A percentile compares a stretch with the other conserved stretches of the same genome.
These are phyloP conservation scores for Bacidia rubella DNA, from an alignment of 495 filamentous ascomycete genomes.

Conservation along the genomic window DNA sequence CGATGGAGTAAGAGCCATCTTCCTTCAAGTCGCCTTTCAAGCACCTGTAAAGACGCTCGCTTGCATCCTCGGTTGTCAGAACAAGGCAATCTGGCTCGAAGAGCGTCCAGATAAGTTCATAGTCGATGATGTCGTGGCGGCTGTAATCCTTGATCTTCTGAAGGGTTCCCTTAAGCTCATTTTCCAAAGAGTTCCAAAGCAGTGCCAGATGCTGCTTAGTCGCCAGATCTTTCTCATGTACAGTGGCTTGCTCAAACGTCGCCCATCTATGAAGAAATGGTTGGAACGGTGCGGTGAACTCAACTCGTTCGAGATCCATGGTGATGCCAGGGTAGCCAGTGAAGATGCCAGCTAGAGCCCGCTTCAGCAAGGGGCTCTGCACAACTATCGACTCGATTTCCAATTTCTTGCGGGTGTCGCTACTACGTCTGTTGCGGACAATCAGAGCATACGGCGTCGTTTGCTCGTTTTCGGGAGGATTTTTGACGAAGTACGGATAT, in stretches of 20 bases:
- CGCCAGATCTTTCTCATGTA: slow-evolving; percentile 31
- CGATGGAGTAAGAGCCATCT: slow-evolving; percentile 19
- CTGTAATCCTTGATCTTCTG: slow-evolving; percentile 40
- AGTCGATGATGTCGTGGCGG: slow-evolving; percentile 42
- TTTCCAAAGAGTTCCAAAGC: slow-evolving; percentile 39
- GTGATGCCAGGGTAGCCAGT: slow-evolving; percentile 49
- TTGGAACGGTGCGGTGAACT: slow-evolving; percentile 44
- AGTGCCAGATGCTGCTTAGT: slow-evolving; percentile 42
- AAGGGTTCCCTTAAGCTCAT: slow-evolving; percentile 43
- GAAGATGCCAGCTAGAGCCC: slow-evolving; percentile 39
- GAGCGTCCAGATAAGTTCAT: slow-evolving; percentile 39
- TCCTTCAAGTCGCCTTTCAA: slow-evolving; percentile 11
- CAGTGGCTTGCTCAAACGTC: slow-evolving; percentile 33
- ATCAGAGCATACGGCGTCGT: slow-evolving; percentile 37
- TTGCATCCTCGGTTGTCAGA: slow-evolving; percentile 23
- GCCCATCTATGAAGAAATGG: slow-evolving; percentile 53
- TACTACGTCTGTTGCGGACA: slow-evolving; percentile 37
- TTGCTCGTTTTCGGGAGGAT: slow-evolving; percentile 34
- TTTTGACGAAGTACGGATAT: slow-evolving; percentile 28
- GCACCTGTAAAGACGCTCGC: slow-evolving; percentile 26
- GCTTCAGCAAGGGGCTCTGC: slow-evolving; percentile 48
- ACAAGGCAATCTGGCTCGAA: slow-evolving; percentile 33
- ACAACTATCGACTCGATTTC: slow-evolving; percentile 48
- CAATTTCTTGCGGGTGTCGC: slow-evolving; percentile 43
- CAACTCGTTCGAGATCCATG: slow-evolving; percentile 40